Conservation (phyloP, 2,329 filamentous ascomycete species). For the Fusarium pseudoanthophilum region DNA sequence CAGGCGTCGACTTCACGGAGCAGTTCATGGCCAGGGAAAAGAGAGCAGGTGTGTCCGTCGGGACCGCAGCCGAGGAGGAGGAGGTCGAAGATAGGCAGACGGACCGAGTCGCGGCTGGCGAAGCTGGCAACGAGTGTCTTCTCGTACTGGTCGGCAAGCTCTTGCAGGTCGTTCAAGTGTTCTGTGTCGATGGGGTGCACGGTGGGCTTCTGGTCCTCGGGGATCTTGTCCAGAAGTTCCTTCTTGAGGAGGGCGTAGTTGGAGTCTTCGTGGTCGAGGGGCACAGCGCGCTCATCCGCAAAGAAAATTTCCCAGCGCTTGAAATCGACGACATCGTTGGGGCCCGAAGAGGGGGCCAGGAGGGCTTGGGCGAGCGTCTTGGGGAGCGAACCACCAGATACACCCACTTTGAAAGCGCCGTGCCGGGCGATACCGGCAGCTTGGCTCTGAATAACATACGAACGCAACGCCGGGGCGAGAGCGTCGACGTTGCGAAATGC, state of each 20-base stretch:
- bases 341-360: conserved; percentile 63
- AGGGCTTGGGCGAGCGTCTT: conserved; percentile 88
- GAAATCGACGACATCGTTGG: conserved; percentile 76
- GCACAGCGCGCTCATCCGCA: conserved; percentile 94
- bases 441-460: conserved; percentile 85
- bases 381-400: conserved; percentile 94
- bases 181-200: conserved; percentile 80
- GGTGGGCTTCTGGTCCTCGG: conserved; percentile 70
- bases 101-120: conserved; percentile 91
- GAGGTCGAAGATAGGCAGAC: conserved; percentile 93
- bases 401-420: conserved; percentile 86
- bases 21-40: conserved; percentile 91
- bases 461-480: conserved; percentile 80
- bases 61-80: conserved; percentile 93
- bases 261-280: conserved; percentile 90
- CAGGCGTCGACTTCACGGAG: conserved; percentile 89
- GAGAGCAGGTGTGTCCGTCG: conserved; percentile 95
- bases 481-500: conserved; percentile 76
- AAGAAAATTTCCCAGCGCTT: conserved; percentile 98
- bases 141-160: conserved; percentile 94
- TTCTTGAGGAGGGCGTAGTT: conserved; percentile 91
- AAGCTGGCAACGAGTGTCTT: conserved; percentile 86
- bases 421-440: conserved; percentile 83
- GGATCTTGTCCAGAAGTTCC: conserved; percentile 90
- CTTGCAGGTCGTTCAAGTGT: conserved; percentile 80